Evolutionary conservation across 805 yeast species (phyloP), one percentile per base, ranked within the genome.

Genomic region (Huiozyma naganishii): DNA sequence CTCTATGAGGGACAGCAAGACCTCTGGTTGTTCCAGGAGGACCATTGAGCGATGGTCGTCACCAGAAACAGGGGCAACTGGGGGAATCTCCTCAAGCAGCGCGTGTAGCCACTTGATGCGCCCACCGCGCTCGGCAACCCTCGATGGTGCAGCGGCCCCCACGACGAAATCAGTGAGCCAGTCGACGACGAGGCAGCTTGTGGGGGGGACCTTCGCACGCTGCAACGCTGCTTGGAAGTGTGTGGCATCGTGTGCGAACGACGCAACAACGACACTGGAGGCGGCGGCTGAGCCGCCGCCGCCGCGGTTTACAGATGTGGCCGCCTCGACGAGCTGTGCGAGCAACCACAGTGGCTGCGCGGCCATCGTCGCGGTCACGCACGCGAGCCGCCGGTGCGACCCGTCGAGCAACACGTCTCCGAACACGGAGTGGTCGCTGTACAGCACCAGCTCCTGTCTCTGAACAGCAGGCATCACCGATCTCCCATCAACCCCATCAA

Each of bases 281-380:
- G 37, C 37, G 11, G 42, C 32, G 5, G 37, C 30, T 44, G 53
- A 50, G 27, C 41, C 17, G 8, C 13, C 12, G 7, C 10, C 27
- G 11, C 54, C 47, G 23, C 23, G 23, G 64, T 72, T 68, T 51
- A 68, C 36, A 43, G 67, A 52, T 64, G 69, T 40, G 10, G 77
- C 70, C 32, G 68, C 70, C 51, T 81, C 86, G 7, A 79, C 61
- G 23, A 82, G 56, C 1, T 79, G 70, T 43, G 70, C 70, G 4
- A 72, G 53, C 34, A 83, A 64, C 90, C 90, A 83, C 6, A 75
- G 58, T 1, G 89, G 78, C 28, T 76, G 70, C 0, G 83, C 79
- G 0, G 82, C 79, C 40, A 66, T 68, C 1, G 64, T 58, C 39
- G 71, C 66, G 0, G 74, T 68, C 2, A 73, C 48, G 7, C 68